Evolutionary conservation across 768 basidiomycete species (phyloP).

Genomic region (Lactarius tabidus): DNA sequence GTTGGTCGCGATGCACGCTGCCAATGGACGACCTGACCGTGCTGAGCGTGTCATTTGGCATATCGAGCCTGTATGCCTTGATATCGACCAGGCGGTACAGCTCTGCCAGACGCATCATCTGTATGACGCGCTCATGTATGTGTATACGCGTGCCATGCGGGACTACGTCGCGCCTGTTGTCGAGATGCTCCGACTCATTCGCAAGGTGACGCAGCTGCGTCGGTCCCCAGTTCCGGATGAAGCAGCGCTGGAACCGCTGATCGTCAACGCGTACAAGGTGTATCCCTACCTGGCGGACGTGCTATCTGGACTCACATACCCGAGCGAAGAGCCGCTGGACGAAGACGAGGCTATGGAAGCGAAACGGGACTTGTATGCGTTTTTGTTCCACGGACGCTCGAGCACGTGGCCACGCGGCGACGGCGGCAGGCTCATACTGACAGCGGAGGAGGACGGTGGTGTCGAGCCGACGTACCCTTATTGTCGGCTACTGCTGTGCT

Average conservation of each 20-base stretch:
- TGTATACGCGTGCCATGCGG: constrained; percentile 82
- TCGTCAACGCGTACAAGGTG: constrained; percentile 84
- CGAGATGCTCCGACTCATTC: constrained; percentile 74
- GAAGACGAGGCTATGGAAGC: constrained; percentile 64
- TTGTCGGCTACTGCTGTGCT: constrained; percentile 72
- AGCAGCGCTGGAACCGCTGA: constrained; percentile 48
- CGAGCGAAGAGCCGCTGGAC: constrained; percentile 69
- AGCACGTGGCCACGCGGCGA: constrained; percentile 71
- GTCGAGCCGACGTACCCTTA: constrained; percentile 89
- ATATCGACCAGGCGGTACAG: constrained; percentile 87
- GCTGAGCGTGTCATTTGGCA: constrained; percentile 95
- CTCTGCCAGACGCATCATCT: constrained; percentile 80
- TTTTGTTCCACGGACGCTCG: constrained; percentile 81
- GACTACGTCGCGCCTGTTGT: constrained; percentile 91
- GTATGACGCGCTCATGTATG: constrained; percentile 92
- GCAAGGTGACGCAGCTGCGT: constrained; percentile 57
- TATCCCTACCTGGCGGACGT: constrained; percentile 82
- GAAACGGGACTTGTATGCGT: constrained; percentile 69
- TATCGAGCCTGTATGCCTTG: constrained; percentile 85
- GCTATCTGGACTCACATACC: constrained; percentile 81
- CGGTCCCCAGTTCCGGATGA: constrained; percentile 32
- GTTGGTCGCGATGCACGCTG: constrained; percentile 74
- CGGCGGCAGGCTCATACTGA: constrained; percentile 69
- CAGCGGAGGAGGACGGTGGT: constrained; percentile 68
- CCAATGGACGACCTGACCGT: constrained; percentile 61